Conservation (phyloP, 2,329 filamentous ascomycete species). For the Cercospora beticola region DNA sequence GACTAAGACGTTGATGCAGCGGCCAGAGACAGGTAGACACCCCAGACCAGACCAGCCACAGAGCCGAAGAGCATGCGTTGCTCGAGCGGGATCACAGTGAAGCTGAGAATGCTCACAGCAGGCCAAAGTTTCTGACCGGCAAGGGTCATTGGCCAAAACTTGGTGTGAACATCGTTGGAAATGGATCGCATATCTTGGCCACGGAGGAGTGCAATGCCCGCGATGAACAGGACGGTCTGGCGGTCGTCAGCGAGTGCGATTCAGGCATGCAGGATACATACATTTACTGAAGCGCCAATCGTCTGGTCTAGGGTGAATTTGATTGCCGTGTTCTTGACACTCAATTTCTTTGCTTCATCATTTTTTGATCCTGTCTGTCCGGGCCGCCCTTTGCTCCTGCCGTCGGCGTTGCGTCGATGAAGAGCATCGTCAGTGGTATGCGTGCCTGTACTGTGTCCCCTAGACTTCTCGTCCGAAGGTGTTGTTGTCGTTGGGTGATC, state of each 20-base stretch:
- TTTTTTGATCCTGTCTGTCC: slow-evolving; percentile 4
- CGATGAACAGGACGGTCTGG: slow-evolving; percentile 60
- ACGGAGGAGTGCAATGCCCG: slow-evolving; percentile 59
- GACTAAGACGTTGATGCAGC: slow-evolving; percentile 26
- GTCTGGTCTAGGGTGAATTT: slow-evolving; percentile 72
- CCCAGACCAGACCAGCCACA: slow-evolving; percentile 71
- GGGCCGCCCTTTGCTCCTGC: not conserved
- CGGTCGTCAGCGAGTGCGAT: not conserved
- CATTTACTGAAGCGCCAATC: slow-evolving; percentile 62
- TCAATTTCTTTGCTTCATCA: slow-evolving; percentile 40
- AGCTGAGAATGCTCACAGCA: slow-evolving; percentile 67
- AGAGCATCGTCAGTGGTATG: not conserved
- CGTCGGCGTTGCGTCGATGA: not conserved
- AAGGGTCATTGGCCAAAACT: slow-evolving; percentile 54
- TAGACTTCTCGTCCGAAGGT: slow-evolving; percentile 33
- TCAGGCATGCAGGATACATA: slow-evolving; percentile 2
- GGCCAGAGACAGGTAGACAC: slow-evolving; percentile 69
- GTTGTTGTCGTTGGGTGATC: slow-evolving; percentile 28
- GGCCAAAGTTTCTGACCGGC: slow-evolving; percentile 76
- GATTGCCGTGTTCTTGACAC: slow-evolving; percentile 62
- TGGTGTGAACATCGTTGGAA: slow-evolving; percentile 24
- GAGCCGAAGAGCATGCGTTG: slow-evolving; percentile 69
- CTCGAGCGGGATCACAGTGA: slow-evolving; percentile 69
- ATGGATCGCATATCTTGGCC: slow-evolving; percentile 28
- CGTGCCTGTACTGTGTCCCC: slow-evolving; percentile 14